These are phyloP conservation scores for Silene vulgaris DNA, from an alignment of 179 eudicot genomes.

Conservation along the genomic window DNA sequence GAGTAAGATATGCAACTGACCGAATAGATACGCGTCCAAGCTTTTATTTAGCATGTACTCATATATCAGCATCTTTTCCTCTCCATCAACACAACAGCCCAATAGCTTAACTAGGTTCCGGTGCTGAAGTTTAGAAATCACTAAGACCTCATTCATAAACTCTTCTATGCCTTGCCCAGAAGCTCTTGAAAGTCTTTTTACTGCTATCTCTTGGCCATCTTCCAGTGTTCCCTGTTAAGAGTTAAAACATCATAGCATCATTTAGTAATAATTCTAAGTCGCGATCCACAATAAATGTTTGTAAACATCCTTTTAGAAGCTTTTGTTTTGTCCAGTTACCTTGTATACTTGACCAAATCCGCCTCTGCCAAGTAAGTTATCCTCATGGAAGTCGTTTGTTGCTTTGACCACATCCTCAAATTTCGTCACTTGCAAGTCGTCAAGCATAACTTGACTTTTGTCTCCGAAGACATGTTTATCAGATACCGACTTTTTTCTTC, in stretches of 20 bases:
- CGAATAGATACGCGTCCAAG: conserved; percentile 15
- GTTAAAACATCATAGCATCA: conserved; percentile 6
- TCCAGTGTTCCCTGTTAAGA: conserved; percentile 34
- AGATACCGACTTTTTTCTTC: conserved; percentile 9
- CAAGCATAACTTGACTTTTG: conserved; percentile 16
- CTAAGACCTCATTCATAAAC: conserved; percentile 43
- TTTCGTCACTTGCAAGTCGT: conserved; percentile 17
- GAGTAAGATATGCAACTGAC: conserved; percentile 5
- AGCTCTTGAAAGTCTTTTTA: conserved; percentile 45
- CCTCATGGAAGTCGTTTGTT: conserved; percentile 23
- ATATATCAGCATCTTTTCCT: conserved; percentile 46
- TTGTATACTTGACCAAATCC: conserved; percentile 39
- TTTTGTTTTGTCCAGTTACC: conserved; percentile 10
- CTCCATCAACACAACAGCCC: conserved; percentile 48
- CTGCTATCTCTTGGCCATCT: conserved; percentile 41
- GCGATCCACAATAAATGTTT: background rate
- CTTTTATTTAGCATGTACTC: conserved; percentile 16
- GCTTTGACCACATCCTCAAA: conserved; percentile 21
- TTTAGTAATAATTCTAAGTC: background rate
- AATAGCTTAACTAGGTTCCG: conserved; percentile 49
- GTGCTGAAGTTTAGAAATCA: conserved; percentile 55
- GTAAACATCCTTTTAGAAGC: background rate
- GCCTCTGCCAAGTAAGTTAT: conserved; percentile 29
- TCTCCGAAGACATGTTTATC: conserved; percentile 14
- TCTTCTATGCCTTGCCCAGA: conserved; percentile 54